Conservation (phyloP, 2,329 filamentous ascomycete genomes). For the Chrysoporthe puriensis region DNA sequence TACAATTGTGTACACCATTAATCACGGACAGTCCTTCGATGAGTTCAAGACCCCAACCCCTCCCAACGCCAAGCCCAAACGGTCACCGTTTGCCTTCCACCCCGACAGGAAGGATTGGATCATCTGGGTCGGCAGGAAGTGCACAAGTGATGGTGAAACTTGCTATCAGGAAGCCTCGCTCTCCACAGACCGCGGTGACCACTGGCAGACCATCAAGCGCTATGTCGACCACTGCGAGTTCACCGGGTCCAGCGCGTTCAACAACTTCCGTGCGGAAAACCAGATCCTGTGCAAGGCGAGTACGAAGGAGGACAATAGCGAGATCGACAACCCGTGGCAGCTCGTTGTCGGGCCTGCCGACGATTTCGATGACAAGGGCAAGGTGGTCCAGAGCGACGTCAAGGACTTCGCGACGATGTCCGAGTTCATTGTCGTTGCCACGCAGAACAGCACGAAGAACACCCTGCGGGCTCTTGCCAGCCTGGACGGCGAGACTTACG, state of each 20-base stretch:
- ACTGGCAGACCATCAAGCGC: conserved; percentile 75
- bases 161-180: conserved; percentile 78
- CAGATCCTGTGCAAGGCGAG: conserved; percentile 68
- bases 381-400: conserved; percentile 69
- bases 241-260: conserved; percentile 65
- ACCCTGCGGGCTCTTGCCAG: conserved; percentile 80
- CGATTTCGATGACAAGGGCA: conserved; percentile 73
- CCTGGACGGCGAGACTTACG: conserved; percentile 81
- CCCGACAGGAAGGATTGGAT: conserved; percentile 86
- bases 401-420: conserved; percentile 92
- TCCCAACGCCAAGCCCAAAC: conserved; percentile 39
- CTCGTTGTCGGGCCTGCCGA: conserved; percentile 70
- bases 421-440: conserved; percentile 92
- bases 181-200: conserved; percentile 77
- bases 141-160: conserved; percentile 52
- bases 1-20: conserved; percentile 78
- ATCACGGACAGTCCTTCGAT: conserved; percentile 75
- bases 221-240: conserved; percentile 87
- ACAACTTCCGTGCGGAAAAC: conserved; percentile 50
- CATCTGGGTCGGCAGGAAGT: conserved; percentile 83
- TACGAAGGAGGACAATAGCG: conserved; percentile 64
- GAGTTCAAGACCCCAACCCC: conserved; percentile 71
- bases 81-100: conserved; percentile 73
- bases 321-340: conserved; percentile 64
- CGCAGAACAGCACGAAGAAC: conserved; percentile 68